phyloP scores from a whole-genome alignment of 1,139 yeast species.

The Suhomyces taliae region DNA sequence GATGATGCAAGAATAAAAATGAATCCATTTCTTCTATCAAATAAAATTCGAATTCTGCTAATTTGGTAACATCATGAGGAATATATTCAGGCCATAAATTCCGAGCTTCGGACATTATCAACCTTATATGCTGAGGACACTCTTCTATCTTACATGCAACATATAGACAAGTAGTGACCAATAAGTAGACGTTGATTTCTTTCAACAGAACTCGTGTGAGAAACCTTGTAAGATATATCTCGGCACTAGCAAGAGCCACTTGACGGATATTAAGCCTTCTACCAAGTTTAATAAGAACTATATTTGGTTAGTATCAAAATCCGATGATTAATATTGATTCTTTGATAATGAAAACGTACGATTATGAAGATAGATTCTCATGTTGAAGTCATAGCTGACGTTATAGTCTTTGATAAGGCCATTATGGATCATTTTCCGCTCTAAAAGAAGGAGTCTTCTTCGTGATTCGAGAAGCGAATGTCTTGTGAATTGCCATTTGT shows the following conservation, averaged over 20 bases:
- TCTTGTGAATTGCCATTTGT: slow-evolving; percentile 44
- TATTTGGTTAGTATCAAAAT: slow-evolving; percentile 14
- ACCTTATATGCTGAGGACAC: slow-evolving; percentile 89
- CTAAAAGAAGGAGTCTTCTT: slow-evolving; percentile 38
- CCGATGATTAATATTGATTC: neutral
- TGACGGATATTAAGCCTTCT: slow-evolving; percentile 76
- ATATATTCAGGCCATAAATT: slow-evolving; percentile 94
- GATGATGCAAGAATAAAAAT: slow-evolving; percentile 81
- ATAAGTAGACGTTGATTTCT: slow-evolving; percentile 78
- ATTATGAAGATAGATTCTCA: slow-evolving; percentile 69
- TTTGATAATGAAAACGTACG: slow-evolving; percentile 18
- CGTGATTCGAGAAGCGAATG: slow-evolving; percentile 42
- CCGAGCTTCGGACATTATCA: slow-evolving; percentile 80
- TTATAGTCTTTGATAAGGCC: slow-evolving; percentile 46
- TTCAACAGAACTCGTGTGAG: slow-evolving; percentile 69
- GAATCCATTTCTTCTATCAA: slow-evolving; percentile 86
- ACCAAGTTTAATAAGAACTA: slow-evolving; percentile 69
- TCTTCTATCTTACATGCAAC: slow-evolving; percentile 94
- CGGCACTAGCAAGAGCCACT: slow-evolving; percentile 85
- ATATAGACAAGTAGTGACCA: slow-evolving; percentile 83
- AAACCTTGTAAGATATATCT: slow-evolving; percentile 75
- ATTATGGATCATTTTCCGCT: slow-evolving; percentile 47
- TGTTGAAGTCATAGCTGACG: slow-evolving; percentile 56
- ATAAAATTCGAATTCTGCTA: slow-evolving; percentile 97
- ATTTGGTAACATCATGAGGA: slow-evolving; percentile 85